Conservation (phyloP, 2,329 filamentous ascomycete genomes). For the Hypocreales sp. region DNA sequence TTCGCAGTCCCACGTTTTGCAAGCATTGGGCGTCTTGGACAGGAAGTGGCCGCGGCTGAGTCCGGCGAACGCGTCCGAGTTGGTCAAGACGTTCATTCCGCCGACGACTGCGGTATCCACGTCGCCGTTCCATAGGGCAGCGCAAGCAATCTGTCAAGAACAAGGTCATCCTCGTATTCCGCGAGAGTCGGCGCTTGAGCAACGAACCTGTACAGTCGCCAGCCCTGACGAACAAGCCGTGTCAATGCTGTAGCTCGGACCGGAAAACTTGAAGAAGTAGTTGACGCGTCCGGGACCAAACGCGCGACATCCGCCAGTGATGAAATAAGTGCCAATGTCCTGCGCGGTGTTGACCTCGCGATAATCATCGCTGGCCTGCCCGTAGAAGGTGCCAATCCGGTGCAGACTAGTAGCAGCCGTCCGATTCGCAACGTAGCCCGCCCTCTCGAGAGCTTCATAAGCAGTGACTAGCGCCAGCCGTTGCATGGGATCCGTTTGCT, state of each 20-base stretch:
- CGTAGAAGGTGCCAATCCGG: neutral
- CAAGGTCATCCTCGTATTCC: no score
- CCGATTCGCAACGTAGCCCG: slow-evolving; percentile 9
- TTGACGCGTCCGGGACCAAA: slow-evolving; percentile 3
- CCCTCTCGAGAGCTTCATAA: slow-evolving; percentile 68
- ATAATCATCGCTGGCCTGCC: slow-evolving; percentile 2
- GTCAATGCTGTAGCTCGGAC: slow-evolving; percentile 3
- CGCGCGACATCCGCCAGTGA: neutral
- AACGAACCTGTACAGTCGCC: neutral
- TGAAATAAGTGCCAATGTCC: slow-evolving; percentile 1
- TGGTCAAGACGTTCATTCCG: slow-evolving; percentile 49
- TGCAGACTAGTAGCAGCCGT: neutral
- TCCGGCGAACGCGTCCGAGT: slow-evolving; percentile 49
- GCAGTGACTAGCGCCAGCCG: slow-evolving; percentile 57
- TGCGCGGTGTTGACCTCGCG: slow-evolving; percentile 1
- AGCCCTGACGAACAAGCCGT: slow-evolving; percentile 2
- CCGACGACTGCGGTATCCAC: slow-evolving; percentile 47
- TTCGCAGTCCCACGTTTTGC: slow-evolving; percentile 43
- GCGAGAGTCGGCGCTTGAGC: no score
- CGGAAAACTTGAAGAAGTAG: slow-evolving; percentile 3
- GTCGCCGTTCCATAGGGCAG: slow-evolving; percentile 2
- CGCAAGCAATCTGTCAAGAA: slow-evolving; percentile 3
- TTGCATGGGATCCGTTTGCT: slow-evolving; percentile 62
- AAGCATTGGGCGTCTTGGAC: slow-evolving; percentile 21
- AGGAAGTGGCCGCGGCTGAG: slow-evolving; percentile 51